phyloP scores from a whole-genome alignment of 768 basidiomycete species.

The Thelephora aurantiotincta region DNA sequence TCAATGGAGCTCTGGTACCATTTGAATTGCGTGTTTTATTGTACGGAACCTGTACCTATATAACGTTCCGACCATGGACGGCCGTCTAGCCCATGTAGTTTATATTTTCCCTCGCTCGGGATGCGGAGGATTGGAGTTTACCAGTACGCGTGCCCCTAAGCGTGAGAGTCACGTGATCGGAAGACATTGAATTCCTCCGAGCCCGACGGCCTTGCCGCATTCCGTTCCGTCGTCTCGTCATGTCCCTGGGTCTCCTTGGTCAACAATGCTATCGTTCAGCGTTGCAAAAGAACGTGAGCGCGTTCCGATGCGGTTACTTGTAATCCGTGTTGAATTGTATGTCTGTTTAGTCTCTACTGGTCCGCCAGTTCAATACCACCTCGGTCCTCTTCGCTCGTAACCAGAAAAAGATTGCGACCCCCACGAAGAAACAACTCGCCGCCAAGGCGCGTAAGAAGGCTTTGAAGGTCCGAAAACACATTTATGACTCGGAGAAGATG shows the following conservation, averaged over 20 bases:
- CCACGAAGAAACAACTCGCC: constrained; percentile 58
- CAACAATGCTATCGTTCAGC: constrained; percentile 12
- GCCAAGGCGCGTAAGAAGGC: constrained; percentile 50
- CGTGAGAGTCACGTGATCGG: no score
- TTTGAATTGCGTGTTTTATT: no score
- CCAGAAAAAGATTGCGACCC: constrained; percentile 41
- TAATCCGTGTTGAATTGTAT: not conserved
- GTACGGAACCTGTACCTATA: no score
- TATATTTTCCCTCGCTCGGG: no score
- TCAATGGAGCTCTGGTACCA: no score
- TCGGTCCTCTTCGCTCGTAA: constrained; percentile 31
- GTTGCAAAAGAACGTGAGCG: not conserved
- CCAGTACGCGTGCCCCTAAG: no score
- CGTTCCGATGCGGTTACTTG: not conserved
- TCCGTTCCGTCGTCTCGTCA: not conserved
- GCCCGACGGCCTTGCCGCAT: no score
- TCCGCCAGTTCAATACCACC: constrained; percentile 40
- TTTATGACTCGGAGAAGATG: constrained; percentile 55
- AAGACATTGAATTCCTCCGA: no score
- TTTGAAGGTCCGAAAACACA: constrained; percentile 34
- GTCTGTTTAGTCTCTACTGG: constrained; percentile 4
- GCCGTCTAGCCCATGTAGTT: no score
- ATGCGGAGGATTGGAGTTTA: no score
- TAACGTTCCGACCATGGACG: no score
- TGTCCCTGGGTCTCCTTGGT: constrained; percentile 12